Evolutionary conservation across 306 rosid genomes (phyloP), one percentile per base, ranked within the genome.

Genomic region (Inga oerstediana): DNA sequence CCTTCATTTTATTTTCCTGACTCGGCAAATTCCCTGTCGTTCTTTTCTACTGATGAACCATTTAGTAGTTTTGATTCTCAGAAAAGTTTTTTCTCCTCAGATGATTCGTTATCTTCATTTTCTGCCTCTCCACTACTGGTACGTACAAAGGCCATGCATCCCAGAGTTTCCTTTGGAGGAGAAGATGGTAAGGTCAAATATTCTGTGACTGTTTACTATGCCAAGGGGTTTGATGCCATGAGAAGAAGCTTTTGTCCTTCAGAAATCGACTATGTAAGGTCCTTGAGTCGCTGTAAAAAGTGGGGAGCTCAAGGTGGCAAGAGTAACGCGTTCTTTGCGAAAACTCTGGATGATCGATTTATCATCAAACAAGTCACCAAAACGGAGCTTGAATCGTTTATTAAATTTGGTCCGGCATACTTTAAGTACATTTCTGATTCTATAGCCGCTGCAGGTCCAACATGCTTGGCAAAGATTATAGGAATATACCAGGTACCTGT

Each of bases 261-360:
- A 5, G 99, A 97, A 87, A 87, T 90, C 0, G 97, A 94, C 83
- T 97, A 80, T 66, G 72, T 94, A 81, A 89, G 99, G 87, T 97
- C 99, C 82, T 88, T 97, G 51, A 90, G 99, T 80, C 98, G 98
- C 78, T 92, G 99, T 84, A 97, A 90, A 90, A 92, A 89, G 78
- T 97, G 99, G 99, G 89, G 95, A 85, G 98, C 99, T 88, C 97
- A 94, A 88, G 99, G 99, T 79, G 99, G 99, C 9, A 97, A 97
- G 92, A 97, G 98, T 83, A 97, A 97, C 58, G 99, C 88, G 44
- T 97, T 97, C 83, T 97, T 97, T 85, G 99, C 99, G 0, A 97
- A 97, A 88, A 90, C 94, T 67, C 81, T 91, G 89, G 99, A 97
- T 82, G 99, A 97, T 78, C 86, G 98, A 78, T 94, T 97, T 86